These are phyloP conservation scores for Cryptococcus neoformans DNA, from an alignment of 1,284 basidiomycete genomes.

Conservation along the genomic window DNA sequence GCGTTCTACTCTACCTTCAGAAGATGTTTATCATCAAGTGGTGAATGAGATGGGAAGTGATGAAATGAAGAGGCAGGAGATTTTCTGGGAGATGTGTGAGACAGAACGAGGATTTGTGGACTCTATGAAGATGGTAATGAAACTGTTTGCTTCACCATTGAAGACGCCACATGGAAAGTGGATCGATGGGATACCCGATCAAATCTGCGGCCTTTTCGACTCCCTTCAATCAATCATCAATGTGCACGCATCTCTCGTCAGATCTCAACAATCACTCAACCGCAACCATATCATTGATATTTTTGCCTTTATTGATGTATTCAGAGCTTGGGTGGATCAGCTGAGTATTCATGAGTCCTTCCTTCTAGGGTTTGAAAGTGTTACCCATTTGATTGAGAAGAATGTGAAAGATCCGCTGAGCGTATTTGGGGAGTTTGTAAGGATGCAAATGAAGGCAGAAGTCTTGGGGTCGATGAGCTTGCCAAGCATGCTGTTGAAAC, in stretches of 20 bases:
- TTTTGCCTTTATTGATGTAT: constrained; percentile 57
- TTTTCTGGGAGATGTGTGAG: constrained; percentile 64
- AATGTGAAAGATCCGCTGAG: constrained; percentile 57
- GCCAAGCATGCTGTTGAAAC: constrained; percentile 66
- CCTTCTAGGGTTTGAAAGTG: constrained; percentile 65
- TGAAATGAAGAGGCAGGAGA: constrained; percentile 63
- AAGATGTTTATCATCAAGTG: constrained; percentile 20
- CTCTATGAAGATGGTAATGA: constrained; percentile 61
- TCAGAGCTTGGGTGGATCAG: constrained; percentile 61
- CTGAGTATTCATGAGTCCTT: constrained; percentile 76
- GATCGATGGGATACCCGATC: constrained; percentile 70
- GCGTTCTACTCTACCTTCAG: constrained; percentile 27
- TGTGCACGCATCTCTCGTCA: constrained; percentile 55
- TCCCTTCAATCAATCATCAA: constrained; percentile 79
- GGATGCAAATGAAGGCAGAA: constrained; percentile 68
- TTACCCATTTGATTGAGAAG: constrained; percentile 57
- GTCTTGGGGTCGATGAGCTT: constrained; percentile 63
- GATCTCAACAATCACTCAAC: neutral
- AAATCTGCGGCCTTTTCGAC: constrained; percentile 69
- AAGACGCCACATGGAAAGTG: constrained; percentile 64
- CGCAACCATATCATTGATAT: constrained; percentile 54
- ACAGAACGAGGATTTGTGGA: constrained; percentile 68
- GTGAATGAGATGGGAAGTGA: constrained; percentile 45
- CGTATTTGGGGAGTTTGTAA: constrained; percentile 80
- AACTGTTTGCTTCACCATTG: constrained; percentile 69